Evolutionary conservation across 1,139 yeast species (phyloP).

Genomic region (Zygotorulaspora mrakii): DNA sequence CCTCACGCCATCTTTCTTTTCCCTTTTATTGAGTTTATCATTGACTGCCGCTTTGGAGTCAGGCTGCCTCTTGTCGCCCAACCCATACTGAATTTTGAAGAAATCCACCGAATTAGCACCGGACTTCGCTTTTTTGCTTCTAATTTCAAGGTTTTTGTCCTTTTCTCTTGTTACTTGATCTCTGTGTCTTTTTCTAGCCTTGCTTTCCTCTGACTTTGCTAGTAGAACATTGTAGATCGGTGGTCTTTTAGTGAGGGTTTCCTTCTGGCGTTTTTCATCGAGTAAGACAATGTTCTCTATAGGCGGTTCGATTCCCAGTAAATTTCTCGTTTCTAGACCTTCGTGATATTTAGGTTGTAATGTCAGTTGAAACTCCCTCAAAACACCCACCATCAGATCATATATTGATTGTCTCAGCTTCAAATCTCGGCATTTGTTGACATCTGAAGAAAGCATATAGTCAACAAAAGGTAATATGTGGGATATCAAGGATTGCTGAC

Average conservation of each 20-base stretch:
- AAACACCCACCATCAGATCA: slow-evolving; percentile 31
- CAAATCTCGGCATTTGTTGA: slow-evolving; percentile 30
- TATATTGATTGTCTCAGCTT: slow-evolving; percentile 27
- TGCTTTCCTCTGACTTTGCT: slow-evolving; percentile 44
- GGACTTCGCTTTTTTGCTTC: slow-evolving; percentile 36
- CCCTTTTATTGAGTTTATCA: slow-evolving; percentile 6
- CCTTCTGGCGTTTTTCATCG: slow-evolving; percentile 24
- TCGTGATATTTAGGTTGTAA: slow-evolving; percentile 23
- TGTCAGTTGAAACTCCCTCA: slow-evolving; percentile 35
- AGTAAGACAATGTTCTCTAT: slow-evolving; percentile 29
- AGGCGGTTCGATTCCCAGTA: slow-evolving; percentile 36
- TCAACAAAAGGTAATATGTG: slow-evolving; percentile 49
- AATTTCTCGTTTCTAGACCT: slow-evolving; percentile 30
- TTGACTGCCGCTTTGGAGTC: background rate
- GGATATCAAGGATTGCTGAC: slow-evolving; percentile 22
- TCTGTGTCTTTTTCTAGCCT: slow-evolving; percentile 38
- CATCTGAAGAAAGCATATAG: slow-evolving; percentile 45
- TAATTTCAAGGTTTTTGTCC: slow-evolving; percentile 23
- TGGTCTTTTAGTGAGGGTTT: slow-evolving; percentile 35
- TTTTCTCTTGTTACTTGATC: slow-evolving; percentile 31
- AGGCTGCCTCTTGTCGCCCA: slow-evolving; percentile 13
- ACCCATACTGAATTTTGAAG: slow-evolving; percentile 39
- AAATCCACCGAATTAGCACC: slow-evolving; percentile 33
- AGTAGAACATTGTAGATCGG: slow-evolving; percentile 32
- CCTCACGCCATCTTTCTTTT: slow-evolving; percentile 36